Conservation (phyloP, 2,329 filamentous ascomycete species). For the Pyrenochaeta sp. region DNA sequence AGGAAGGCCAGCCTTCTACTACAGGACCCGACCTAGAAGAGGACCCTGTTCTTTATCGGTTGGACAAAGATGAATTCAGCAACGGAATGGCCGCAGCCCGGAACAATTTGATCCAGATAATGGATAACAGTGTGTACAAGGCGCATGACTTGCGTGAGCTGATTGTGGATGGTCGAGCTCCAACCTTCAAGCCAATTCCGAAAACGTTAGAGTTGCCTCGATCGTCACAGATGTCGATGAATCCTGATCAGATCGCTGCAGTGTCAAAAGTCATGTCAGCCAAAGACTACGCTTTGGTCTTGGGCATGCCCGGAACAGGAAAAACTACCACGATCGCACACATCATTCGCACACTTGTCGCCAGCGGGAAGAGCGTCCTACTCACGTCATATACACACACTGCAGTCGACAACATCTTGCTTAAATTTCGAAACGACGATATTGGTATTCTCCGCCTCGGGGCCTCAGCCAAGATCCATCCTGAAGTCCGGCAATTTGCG, state of each 20-base stretch:
- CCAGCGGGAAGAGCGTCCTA: slow-evolving; percentile 89
- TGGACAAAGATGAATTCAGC: slow-evolving; percentile 98
- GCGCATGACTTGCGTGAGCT: slow-evolving; percentile 77
- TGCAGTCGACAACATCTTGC: slow-evolving; percentile 94
- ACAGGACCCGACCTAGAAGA: slow-evolving; percentile 54
- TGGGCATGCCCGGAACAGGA: slow-evolving; percentile 97
- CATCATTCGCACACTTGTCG: slow-evolving; percentile 88
- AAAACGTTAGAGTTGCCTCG: slow-evolving; percentile 66
- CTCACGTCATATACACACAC: slow-evolving; percentile 97
- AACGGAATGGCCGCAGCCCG: slow-evolving; percentile 95
- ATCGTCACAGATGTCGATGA: slow-evolving; percentile 70
- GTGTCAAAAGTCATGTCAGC: slow-evolving; percentile 97
- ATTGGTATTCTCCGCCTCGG: slow-evolving; percentile 87
- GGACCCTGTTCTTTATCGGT: slow-evolving; percentile 73
- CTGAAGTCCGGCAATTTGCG: slow-evolving; percentile 85
- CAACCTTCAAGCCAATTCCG: slow-evolving; percentile 72
- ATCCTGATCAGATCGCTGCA: slow-evolving; percentile 84
- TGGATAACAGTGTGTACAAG: slow-evolving; percentile 78
- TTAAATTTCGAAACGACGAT: slow-evolving; percentile 84
- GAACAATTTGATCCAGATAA: slow-evolving; percentile 91
- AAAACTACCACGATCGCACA: slow-evolving; percentile 99
- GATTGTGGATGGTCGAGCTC: slow-evolving; percentile 78
- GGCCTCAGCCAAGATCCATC: slow-evolving; percentile 82
- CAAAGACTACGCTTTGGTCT: slow-evolving; percentile 92
- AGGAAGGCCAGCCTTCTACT: slow-evolving; percentile 53